Evolutionary conservation across 1,284 basidiomycete species (phyloP).

Genomic region (Sporisorium exsertum): DNA sequence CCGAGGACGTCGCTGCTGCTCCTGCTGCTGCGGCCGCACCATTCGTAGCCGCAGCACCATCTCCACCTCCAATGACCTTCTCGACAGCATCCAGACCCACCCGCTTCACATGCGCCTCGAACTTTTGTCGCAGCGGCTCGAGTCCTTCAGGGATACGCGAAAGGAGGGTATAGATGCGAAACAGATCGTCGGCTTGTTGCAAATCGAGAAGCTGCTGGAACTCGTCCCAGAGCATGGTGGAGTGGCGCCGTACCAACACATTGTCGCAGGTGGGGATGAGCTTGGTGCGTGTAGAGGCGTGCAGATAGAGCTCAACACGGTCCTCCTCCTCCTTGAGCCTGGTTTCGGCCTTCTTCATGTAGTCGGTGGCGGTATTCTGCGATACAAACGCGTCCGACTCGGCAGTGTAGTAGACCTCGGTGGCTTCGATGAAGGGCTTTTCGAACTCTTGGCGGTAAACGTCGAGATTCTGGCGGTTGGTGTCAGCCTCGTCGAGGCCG

Average conservation of each 20-base stretch:
- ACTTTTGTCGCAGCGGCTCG: slow-evolving; percentile 89
- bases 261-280: slow-evolving; percentile 91
- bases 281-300: slow-evolving; percentile 72
- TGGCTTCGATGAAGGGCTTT: slow-evolving; percentile 85
- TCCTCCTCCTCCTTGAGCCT: slow-evolving; percentile 94
- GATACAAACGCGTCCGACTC: slow-evolving; percentile 92
- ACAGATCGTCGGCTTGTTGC: slow-evolving; percentile 86
- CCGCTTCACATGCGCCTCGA: slow-evolving; percentile 93
- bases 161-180: slow-evolving; percentile 90
- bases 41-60: slow-evolving; percentile 70
- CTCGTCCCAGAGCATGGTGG: slow-evolving; percentile 89
- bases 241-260: slow-evolving; percentile 89
- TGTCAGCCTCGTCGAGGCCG: slow-evolving; percentile 89
- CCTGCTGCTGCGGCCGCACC: slow-evolving; percentile 26
- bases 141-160: slow-evolving; percentile 89
- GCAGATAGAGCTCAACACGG: slow-evolving; percentile 92
- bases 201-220: slow-evolving; percentile 92
- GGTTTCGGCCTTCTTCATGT: slow-evolving; percentile 94
- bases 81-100: slow-evolving; percentile 86
- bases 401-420: slow-evolving; percentile 89
- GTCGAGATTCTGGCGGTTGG: slow-evolving; percentile 91
- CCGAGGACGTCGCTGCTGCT: slow-evolving; percentile 19
- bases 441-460: slow-evolving; percentile 95
- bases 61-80: slow-evolving; percentile 75
- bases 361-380: slow-evolving; percentile 92